phyloP scores from a whole-genome alignment of 2,329 filamentous ascomycete genomes.

The Phaeophleospora eucalypticola region DNA sequence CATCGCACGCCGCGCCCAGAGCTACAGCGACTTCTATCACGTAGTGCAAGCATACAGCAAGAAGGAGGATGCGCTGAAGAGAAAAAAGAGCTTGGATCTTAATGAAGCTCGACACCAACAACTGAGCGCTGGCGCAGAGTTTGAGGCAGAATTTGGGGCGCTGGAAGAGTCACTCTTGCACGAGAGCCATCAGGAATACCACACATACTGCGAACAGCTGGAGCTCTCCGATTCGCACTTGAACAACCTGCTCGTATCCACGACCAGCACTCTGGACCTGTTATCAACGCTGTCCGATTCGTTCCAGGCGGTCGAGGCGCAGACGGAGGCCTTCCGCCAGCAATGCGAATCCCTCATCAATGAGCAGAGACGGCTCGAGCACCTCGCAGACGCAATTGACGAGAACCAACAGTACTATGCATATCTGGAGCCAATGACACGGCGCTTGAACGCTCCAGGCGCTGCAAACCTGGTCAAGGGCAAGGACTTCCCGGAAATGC shows the following conservation, averaged over 20 bases:
- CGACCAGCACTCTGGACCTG: conserved; percentile 68
- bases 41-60: conserved; percentile 55
- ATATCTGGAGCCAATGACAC: conserved; percentile 85
- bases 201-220: conserved; percentile 80
- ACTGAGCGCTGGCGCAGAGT: conserved; percentile 46
- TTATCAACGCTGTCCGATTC: conserved; percentile 77
- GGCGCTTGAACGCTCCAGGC: conserved; percentile 85
- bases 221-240: conserved; percentile 77
- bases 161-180: conserved; percentile 67
- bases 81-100: conserved; percentile 33
- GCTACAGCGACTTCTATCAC: conserved; percentile 73
- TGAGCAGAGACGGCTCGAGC: conserved; percentile 75
- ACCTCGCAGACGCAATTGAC: conserved; percentile 76
- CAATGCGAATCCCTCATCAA: conserved; percentile 84
- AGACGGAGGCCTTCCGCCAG: conserved; percentile 88
- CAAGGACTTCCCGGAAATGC: conserved; percentile 80
- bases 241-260: conserved; percentile 71
- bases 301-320: conserved; percentile 80
- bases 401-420: conserved; percentile 92
- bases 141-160: conserved; percentile 55
- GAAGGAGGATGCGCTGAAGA: conserved; percentile 46
- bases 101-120: conserved; percentile 26
- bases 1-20: conserved; percentile 63
- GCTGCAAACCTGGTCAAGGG: conserved; percentile 81
- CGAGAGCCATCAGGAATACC: conserved; percentile 79